Evolutionary conservation across 2,329 filamentous ascomycete genomes (phyloP).

Genomic region (Colletotrichum sp.): DNA sequence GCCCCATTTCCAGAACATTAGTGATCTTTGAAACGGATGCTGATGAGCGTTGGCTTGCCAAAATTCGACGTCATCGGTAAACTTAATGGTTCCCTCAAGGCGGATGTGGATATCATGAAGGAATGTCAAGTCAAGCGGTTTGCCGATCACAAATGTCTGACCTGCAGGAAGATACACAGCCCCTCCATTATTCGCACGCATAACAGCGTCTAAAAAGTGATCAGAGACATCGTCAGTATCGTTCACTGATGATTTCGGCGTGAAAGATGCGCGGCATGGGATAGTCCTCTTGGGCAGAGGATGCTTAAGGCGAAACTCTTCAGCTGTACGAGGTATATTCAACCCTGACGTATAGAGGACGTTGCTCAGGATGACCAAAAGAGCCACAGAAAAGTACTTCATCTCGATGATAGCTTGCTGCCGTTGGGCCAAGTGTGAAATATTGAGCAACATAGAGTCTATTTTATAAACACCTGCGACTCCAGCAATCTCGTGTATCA

Average conservation of each 20-base stretch:
- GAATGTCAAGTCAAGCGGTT: conserved; percentile 63
- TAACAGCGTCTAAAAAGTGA: conserved; percentile 58
- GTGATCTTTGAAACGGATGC: conserved; percentile 52
- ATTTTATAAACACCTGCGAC: neutral
- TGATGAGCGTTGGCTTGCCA: conserved; percentile 47
- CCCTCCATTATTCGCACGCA: conserved; percentile 63
- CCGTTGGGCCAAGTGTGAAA: neutral
- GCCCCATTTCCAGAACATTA: conserved; percentile 70
- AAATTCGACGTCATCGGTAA: conserved; percentile 48
- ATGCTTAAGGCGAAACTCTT: conserved; percentile 43
- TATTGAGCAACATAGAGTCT: neutral
- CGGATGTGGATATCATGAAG: conserved; percentile 62
- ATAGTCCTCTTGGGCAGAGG: conserved; percentile 33
- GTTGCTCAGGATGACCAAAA: neutral
- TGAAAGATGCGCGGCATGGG: conserved; percentile 38
- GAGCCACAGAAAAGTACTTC: neutral
- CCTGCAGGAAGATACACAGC: conserved; percentile 58
- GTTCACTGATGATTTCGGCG: conserved; percentile 56
- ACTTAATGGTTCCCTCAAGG: conserved; percentile 60
- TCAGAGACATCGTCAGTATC: conserved; percentile 62
- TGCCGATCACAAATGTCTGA: conserved; percentile 62
- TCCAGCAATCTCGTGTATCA: neutral
- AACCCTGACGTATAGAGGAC: neutral
- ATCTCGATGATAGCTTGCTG: neutral
- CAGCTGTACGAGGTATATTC: conserved; percentile 36